These are phyloP conservation scores for Cystobasidium onofrii DNA, from an alignment of 768 basidiomycete species.

Conservation along the genomic window DNA sequence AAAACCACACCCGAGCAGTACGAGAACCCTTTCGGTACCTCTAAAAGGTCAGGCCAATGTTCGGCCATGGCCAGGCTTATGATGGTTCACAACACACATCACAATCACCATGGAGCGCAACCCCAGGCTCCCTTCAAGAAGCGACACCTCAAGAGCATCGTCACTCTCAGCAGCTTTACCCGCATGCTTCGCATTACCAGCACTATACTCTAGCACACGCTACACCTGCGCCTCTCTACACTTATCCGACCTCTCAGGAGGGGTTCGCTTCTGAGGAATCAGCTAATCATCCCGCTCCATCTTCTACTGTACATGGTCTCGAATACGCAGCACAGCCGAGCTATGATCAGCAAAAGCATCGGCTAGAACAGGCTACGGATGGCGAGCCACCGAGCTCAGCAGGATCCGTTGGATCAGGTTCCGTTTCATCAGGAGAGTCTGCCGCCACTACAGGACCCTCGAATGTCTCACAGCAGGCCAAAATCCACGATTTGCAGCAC, in stretches of 20 bases:
- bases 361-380: neutral
- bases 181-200: neutral
- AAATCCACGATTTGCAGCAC: neutral
- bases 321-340: neutral
- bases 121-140: neutral
- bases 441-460: neutral
- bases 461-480: neutral
- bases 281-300: neutral
- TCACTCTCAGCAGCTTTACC: neutral
- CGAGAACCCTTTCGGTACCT: no score
- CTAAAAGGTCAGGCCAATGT: neutral
- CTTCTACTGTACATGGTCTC: neutral
- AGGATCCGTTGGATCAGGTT: neutral
- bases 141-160: neutral
- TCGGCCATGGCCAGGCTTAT: neutral
- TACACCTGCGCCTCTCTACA: neutral
- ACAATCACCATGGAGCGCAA: neutral
- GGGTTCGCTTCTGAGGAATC: no score
- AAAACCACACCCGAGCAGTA: no score
- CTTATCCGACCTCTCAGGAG: no score
- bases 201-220: neutral
- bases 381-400: neutral
- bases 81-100: neutral
- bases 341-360: neutral
- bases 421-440: neutral